Evolutionary conservation across 805 yeast genomes (phyloP), one percentile per base, ranked within the genome.

Genomic region (Candida namnaoensis): DNA sequence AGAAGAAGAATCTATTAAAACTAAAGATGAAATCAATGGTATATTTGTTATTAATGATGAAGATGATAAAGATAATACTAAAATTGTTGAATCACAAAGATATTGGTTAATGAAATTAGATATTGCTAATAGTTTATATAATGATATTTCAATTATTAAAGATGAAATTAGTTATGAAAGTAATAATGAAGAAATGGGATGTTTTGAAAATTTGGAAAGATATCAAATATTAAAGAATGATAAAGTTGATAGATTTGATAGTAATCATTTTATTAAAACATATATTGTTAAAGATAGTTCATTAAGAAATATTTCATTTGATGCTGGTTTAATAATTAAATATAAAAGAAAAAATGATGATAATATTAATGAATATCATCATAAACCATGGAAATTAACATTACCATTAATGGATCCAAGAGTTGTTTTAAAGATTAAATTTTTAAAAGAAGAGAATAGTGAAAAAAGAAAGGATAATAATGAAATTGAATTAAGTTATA

Each of bases 361-460:
- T 2, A 32, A 30, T 1, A 40, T 49, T 2, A 69, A 67, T 44
- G 47, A 39, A 4, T 73, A 54, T 40, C 48, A 47, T 2, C 57
- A 65, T 5, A 59, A 61, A 9, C 61, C 71, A 11, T 72, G 79
- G 70, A 77, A 76, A 40, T 64, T 80, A 3, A 57, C 68, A 1
- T 53, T 84, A 15, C 85, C 90, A 3, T 65, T 80, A 38, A 66
- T 78, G 43, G 91, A 84, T 52, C 91, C 93, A 5, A 58, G 93
- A 39, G 78, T 80, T 3, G 57, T 84, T 30, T 65, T 81, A 4
- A 61, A 57, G n/a, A 54, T 66, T 4, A 48, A 45, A 8, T n/a
- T 13, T 38, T 11, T 24, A 5, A 32, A 36, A 5, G 28, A 38
- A 5, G 25, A 15, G 3, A 25, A 40, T 35, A 32, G 34, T 12